Conservation (phyloP, 1,284 basidiomycete species). For the Apiotrichum sp. region DNA sequence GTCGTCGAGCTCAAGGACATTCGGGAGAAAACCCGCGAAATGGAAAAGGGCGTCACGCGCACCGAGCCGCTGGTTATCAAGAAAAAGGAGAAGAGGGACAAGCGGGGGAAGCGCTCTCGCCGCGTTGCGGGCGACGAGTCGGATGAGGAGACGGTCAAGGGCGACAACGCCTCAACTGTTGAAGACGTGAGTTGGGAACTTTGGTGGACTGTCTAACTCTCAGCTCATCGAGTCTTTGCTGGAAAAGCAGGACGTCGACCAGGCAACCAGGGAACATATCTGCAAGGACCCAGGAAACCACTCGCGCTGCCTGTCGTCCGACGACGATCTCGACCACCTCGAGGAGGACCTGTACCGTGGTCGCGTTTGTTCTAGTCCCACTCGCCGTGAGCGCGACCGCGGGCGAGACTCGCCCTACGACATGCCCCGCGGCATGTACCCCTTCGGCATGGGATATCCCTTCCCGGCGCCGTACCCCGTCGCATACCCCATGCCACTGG, state of each 20-base stretch:
- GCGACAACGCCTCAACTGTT: not conserved
- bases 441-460: not conserved
- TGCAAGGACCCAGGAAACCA: not conserved
- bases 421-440: not conserved
- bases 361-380: not conserved
- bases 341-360: not conserved
- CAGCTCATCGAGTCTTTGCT: not conserved
- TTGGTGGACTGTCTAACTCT: not conserved
- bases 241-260: slow-evolving; percentile 1
- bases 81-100: slow-evolving; percentile 9
- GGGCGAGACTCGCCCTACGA: not conserved
- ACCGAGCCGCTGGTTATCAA: slow-evolving; percentile 12
- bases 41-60: not conserved
- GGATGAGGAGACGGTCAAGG: not conserved
- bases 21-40: not conserved
- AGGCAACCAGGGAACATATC: not conserved
- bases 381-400: not conserved
- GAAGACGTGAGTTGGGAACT: not conserved
- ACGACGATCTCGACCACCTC: not conserved
- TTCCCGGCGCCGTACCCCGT: not conserved
- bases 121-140: not conserved
- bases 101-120: not conserved
- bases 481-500: not conserved
- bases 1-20: slow-evolving; percentile 41
- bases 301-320: not conserved